phyloP scores from a whole-genome alignment of 768 basidiomycete species.

The Amanita pseudoporphyria region DNA sequence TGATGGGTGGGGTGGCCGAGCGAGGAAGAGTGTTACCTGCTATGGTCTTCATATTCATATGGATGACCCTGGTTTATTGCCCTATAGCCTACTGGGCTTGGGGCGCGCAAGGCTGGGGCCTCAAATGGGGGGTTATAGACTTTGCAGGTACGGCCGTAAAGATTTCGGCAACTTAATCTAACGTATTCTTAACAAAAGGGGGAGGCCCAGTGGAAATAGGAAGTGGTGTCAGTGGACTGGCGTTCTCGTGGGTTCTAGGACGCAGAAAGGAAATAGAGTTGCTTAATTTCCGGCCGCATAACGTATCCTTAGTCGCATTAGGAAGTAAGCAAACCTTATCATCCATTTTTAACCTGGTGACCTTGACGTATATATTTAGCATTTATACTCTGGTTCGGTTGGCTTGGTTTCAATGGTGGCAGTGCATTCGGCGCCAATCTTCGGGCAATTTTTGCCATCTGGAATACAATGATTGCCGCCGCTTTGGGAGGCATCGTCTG shows the following conservation, averaged over 20 bases:
- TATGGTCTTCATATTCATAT: slow-evolving; percentile 73
- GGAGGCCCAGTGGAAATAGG: slow-evolving; percentile 87
- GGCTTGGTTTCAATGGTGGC: slow-evolving; percentile 88
- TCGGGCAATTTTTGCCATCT: slow-evolving; percentile 74
- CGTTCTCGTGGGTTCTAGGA: slow-evolving; percentile 82
- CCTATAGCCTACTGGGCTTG: slow-evolving; percentile 84
- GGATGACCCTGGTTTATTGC: slow-evolving; percentile 84
- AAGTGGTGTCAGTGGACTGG: slow-evolving; percentile 77
- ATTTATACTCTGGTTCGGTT: slow-evolving; percentile 82
- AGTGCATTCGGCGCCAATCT: slow-evolving; percentile 84
- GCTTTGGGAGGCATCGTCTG: slow-evolving; percentile 78
- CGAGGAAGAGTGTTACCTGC: slow-evolving; percentile 77
- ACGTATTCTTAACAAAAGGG: slow-evolving; percentile 27
- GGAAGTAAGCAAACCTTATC: slow-evolving; percentile 38
- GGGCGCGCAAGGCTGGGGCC: slow-evolving; percentile 77
- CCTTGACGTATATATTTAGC: slow-evolving; percentile 20
- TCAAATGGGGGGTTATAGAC: slow-evolving; percentile 77
- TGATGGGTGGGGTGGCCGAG: slow-evolving; percentile 78
- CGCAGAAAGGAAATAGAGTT: slow-evolving; percentile 65
- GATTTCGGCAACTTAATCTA: background rate
- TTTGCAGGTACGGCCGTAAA: slow-evolving; percentile 56
- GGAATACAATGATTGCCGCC: slow-evolving; percentile 84
- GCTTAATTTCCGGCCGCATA: slow-evolving; percentile 79
- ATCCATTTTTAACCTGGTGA: background rate
- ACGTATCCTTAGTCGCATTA: slow-evolving; percentile 73